These are phyloP conservation scores for Dothistroma pini DNA, from an alignment of 2,329 filamentous ascomycete species.

Conservation along the genomic window DNA sequence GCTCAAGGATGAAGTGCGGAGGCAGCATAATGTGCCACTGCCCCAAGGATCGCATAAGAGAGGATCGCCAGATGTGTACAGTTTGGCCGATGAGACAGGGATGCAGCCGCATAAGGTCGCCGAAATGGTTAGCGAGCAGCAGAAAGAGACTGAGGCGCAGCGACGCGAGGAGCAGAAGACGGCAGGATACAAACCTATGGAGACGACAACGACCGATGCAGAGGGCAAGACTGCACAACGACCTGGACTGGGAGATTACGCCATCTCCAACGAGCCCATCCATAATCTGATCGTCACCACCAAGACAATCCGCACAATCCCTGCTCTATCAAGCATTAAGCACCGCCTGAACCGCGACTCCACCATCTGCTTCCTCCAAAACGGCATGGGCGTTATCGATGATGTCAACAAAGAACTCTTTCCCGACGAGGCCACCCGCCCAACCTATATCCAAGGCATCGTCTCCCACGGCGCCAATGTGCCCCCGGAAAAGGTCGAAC, in stretches of 20 bases:
- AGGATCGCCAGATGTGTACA: constrained; percentile 21
- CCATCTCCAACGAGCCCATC: constrained; percentile 43
- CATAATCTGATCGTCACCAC: constrained; percentile 73
- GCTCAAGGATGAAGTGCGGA: constrained; percentile 35
- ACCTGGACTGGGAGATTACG: constrained; percentile 4
- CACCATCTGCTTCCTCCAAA: constrained; percentile 72
- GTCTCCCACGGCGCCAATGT: constrained; percentile 56
- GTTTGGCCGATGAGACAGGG: constrained; percentile 21
- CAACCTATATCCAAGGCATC: constrained; percentile 72
- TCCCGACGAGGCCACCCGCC: constrained; percentile 59
- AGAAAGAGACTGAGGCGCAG: constrained; percentile 8
- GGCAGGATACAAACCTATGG: constrained; percentile 10
- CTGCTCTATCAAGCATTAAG: constrained; percentile 62
- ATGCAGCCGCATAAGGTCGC: constrained; percentile 31
- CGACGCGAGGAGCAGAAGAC: background rate
- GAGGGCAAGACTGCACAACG: background rate
- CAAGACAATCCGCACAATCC: constrained; percentile 67
- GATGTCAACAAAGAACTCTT: constrained; percentile 70
- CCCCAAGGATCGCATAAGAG: background rate
- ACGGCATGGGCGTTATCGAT: constrained; percentile 81
- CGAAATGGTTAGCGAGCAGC: constrained; percentile 20
- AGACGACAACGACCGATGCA: background rate
- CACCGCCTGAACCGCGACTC: constrained; percentile 64
- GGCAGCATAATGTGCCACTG: constrained; percentile 37
- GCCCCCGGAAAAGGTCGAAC: constrained; percentile 32